Percentiles rank a stretch among this genome's conserved stretches.
These are phyloP conservation scores for Kwoniella sp. DNA, from an alignment of 768 basidiomycete species.

Conservation along the genomic window DNA sequence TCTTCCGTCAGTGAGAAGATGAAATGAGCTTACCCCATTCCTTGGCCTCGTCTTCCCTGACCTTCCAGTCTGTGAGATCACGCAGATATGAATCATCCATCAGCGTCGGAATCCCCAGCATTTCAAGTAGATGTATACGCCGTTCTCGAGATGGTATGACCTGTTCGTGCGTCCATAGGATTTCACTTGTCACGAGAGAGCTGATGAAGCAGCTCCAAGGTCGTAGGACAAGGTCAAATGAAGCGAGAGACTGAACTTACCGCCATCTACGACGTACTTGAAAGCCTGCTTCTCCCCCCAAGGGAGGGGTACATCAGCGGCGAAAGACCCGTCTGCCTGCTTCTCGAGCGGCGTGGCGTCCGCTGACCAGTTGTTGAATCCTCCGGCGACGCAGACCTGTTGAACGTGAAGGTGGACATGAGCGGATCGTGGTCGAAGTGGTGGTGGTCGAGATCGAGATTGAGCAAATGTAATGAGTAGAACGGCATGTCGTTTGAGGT, in stretches of 20 bases:
- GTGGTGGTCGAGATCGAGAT: no score
- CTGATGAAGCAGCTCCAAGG: background rate
- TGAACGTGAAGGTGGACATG: background rate
- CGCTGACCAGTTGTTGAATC: slow-evolving; percentile 55
- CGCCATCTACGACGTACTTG: slow-evolving; percentile 57
- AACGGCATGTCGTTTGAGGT: no score
- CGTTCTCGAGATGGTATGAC: no score
- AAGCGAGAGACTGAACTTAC: slow-evolving; percentile 32
- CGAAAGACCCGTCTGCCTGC: slow-evolving; percentile 46
- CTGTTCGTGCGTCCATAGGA: no score
- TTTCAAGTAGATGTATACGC: no score
- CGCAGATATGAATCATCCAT: slow-evolving; percentile 2
- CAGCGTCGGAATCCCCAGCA: slow-evolving; percentile 7
- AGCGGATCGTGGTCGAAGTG: no score
- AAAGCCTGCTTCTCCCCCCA: slow-evolving; percentile 55
- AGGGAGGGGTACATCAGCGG: slow-evolving; percentile 42
- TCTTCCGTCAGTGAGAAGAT: background rate
- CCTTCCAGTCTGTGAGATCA: slow-evolving; percentile 50
- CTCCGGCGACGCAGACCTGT: slow-evolving; percentile 52
- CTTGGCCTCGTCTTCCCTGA: slow-evolving; percentile 55
- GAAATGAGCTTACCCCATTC: slow-evolving; percentile 52
- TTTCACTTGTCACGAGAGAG: no score
- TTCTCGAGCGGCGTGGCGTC: slow-evolving; percentile 43
- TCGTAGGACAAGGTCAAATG: no score
- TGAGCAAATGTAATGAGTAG: no score